Evolutionary conservation across 2,329 filamentous ascomycete species (phyloP), one percentile per base, ranked within the genome.

Genomic region (Sporothrix schenckii): DNA sequence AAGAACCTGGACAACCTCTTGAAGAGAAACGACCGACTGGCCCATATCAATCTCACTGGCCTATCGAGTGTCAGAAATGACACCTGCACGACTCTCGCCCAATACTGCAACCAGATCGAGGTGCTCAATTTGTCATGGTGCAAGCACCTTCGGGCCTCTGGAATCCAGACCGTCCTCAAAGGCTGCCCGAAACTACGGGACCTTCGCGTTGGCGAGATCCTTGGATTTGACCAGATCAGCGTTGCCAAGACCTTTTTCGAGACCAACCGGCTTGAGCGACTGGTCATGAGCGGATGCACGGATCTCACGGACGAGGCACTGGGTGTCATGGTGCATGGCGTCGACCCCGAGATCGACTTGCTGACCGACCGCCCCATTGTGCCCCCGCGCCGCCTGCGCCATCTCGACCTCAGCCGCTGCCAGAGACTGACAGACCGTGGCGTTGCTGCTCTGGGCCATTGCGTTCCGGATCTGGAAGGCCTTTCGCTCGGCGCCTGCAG

Each of bases 41-140:
- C 91, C n/a, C 89, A 93, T 75, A 85, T 98, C 75, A 97, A 97
- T 76, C 82, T 99, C 50, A 92, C 92, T 1, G 94, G 93, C 0
- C 84, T 98, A 72, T 83, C 88, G 1, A 89, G 90, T 14, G 91
- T 94, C 16, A 93, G 90, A 41, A 97, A 97, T 77, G 87, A 88
- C 27, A 92, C 92, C 0, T 94, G 96, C 87, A 92, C 90, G 76
- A 92, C 96, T 72, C 91, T 99, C 72, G 90, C 92, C 0, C 85
- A 91, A 68, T 90, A 90, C 52, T 98, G 94, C 76, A 89, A 90
- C 1, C 89, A 90, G 65, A 83, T 99, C n/a, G 90, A 97, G 79
- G 85, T 87, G 69, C 85, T 98, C 74, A 96, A 97, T 76, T 87
- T 98, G 24, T 97, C 93, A 0, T 98, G 94, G 93, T 99, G 95